Base-by-base conservation (phyloP, 495 filamentous ascomycete genomes). In the Aspergillus steynii region DNA sequence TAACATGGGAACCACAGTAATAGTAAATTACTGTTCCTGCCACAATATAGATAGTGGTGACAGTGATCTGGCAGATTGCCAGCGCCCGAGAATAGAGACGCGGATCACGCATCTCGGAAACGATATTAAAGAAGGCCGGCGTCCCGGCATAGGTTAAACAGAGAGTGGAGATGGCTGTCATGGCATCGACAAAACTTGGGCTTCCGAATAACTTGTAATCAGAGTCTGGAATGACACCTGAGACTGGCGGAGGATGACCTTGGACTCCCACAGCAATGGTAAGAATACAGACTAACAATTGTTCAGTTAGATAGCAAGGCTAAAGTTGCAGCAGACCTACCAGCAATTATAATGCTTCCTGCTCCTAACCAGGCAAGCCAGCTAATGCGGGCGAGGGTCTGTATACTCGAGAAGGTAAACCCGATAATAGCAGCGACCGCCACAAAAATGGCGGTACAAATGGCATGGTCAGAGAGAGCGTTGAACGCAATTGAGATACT, bases 51-150 rank as follows among this genome's bases (percentile, higher is more conserved):
- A 89, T 80, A 57, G 80, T 84, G 29, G 80, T 79, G 53, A 79
- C 51, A 34, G 82, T 20, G 34, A 29, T 20, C 27, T 68, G 68
- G 57, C 61, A 61, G 27, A 64, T 34, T 7, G 62, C 15, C 14
- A 89, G 77, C 7, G 86, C 77, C 69, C 85, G 85, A 50, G 71
- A 69, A 60, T 77, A 88, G 60, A 86, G 81, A 31, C 61, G 59
- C 1, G 86, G 86, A 0, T 84, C 82, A 61, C 85, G 83, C 82
- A 91, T 87, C 71, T 91, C 88, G 52, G 84, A 79, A 71, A 86
- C 86, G 71, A 91, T 86, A 46, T 74, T 77, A 73, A 90, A 88
- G 80, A 74, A 86, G 76, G 69, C 86, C 61, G 79, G 86, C 69
- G 72, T 85, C 62, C 81, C 87, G n/a, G 66, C 60, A 76, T 58